Evolutionary conservation across 805 yeast species (phyloP), one percentile per base, ranked within the genome.

Genomic region (Ascoidea rubescens): DNA sequence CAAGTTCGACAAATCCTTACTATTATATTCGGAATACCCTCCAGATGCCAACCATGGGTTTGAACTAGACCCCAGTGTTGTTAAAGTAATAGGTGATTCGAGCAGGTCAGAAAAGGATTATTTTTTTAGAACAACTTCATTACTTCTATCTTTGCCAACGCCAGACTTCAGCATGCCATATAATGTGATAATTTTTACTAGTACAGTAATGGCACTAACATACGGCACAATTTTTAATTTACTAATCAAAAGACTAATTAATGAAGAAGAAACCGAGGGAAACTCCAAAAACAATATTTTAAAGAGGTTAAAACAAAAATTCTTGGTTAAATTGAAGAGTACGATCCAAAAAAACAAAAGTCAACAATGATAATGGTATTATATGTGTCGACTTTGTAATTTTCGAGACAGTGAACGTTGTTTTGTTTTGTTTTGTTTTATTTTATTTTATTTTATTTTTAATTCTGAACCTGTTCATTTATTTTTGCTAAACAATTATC

Each of bases 161-260:
- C 99, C 99, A 0, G 99, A 93, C 68, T 93, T 93, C 67, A 86
- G 96, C 56, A 93, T 93, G 99, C 99, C 99, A 0, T 93, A 93
- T 65, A 93, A 93, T 60, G 99, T 93, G 46, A 91, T 93, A 55
- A 93, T 93, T 48, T 71, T 93, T 56, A 87, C 98, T 0, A 87
- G 96, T 5, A 93, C 99, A 0, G 84, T 89, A 5, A 84, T 93
- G 87, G 88, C 98, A 0, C 70, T 93, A 53, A 82, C 91, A 0
- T 91, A 90, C 68, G 98, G 98, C 6, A 79, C 91, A 0, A 62
- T 90, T 1, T 89, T 82, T 69, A 90, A 91, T 61, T 69, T 89
- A 51, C 62, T 93, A 48, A 80, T 82, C 5, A 87, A 89, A 60
- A 73, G 79, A 60, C 77, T 86, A 8, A 81, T 89, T 0, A 78